A percentile compares a stretch with the other conserved stretches of the same genome.
phyloP scores from a whole-genome alignment of 345 rosid genomes.

The Reutealis trisperma region DNA sequence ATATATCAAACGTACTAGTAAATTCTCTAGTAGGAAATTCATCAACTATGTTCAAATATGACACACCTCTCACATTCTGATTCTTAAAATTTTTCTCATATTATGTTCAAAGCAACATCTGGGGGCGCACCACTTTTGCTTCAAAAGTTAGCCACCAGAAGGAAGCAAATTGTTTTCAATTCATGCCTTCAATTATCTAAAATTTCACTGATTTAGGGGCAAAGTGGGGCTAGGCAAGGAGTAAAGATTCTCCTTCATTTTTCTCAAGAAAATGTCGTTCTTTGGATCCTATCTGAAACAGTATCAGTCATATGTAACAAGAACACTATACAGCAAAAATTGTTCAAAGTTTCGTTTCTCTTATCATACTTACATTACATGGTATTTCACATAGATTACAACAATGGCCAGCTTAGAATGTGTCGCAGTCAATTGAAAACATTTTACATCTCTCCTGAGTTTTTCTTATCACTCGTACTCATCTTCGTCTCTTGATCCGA shows the following conservation, averaged over 20 bases:
- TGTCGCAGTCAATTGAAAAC: not conserved
- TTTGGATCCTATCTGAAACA: too few relatives aligned
- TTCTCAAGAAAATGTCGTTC: not conserved
- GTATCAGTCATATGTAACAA: too few relatives aligned
- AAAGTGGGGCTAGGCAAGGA: too few relatives aligned
- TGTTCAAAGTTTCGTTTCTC: not conserved
- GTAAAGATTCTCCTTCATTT: not conserved
- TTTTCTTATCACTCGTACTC: conserved; percentile 36
- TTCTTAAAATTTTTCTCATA: not conserved
- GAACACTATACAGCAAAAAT: not conserved
- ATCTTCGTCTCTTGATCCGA: conserved; percentile 63
- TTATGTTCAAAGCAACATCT: not conserved
- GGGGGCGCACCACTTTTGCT: not conserved
- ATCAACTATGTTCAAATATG: not conserved
- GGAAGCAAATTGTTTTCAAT: not conserved
- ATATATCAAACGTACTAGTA: too few relatives aligned
- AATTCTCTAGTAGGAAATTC: not conserved
- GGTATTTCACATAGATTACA: conserved; percentile 7
- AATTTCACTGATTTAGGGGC: not conserved
- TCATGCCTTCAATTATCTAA: not conserved
- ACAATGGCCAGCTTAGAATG: not conserved
- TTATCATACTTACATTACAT: not conserved
- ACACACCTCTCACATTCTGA: not conserved
- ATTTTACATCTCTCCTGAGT: conserved; percentile 11
- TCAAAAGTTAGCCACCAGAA: not conserved